A percentile compares a stretch with the other conserved stretches of the same genome.
Evolutionary conservation across 352 stramenopile species (phyloP).

Genomic region (Pythium phragmitis): DNA sequence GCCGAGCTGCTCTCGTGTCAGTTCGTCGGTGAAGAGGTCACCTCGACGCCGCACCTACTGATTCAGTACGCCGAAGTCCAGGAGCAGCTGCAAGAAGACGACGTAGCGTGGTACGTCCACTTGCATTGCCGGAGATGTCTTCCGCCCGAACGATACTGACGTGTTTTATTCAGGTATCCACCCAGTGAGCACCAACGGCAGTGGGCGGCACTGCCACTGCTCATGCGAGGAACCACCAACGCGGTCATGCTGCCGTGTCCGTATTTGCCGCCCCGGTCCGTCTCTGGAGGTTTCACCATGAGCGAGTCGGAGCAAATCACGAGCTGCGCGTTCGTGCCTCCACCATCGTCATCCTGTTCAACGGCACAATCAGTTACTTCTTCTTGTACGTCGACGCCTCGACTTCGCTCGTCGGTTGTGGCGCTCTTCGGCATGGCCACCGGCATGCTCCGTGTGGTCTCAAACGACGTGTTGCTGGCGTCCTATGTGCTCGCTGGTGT

Average conservation of each 20-base stretch:
- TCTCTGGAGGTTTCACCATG: not conserved
- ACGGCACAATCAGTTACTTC: not conserved
- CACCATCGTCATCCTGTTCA: not conserved
- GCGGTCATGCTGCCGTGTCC: slow-evolving; percentile 1
- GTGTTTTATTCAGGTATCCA: slow-evolving; percentile 5
- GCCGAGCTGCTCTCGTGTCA: slow-evolving; percentile 21
- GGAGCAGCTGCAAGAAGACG: not conserved
- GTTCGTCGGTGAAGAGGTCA: slow-evolving; percentile 5
- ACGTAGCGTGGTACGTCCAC: not conserved
- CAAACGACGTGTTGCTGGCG: slow-evolving; percentile 40
- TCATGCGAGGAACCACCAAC: not conserved
- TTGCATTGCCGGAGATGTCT: too few relatives aligned
- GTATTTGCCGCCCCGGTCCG: slow-evolving; percentile 10
- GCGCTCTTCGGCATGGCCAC: slow-evolving; percentile 43
- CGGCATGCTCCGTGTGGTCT: slow-evolving; percentile 47
- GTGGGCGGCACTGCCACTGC: slow-evolving; percentile 10
- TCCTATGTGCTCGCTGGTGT: slow-evolving; percentile 44
- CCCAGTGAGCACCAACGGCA: not conserved
- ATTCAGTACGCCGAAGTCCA: slow-evolving; percentile 9
- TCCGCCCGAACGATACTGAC: not conserved
- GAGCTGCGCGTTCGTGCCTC: slow-evolving; percentile 9
- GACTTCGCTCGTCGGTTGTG: slow-evolving; percentile 6
- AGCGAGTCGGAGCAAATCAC: slow-evolving; percentile 15
- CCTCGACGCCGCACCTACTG: slow-evolving; percentile 16
- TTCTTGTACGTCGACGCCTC: not conserved